Base-by-base conservation (phyloP, 1,284 basidiomycete genomes). In the Ceratobasidium sp. region DNA sequence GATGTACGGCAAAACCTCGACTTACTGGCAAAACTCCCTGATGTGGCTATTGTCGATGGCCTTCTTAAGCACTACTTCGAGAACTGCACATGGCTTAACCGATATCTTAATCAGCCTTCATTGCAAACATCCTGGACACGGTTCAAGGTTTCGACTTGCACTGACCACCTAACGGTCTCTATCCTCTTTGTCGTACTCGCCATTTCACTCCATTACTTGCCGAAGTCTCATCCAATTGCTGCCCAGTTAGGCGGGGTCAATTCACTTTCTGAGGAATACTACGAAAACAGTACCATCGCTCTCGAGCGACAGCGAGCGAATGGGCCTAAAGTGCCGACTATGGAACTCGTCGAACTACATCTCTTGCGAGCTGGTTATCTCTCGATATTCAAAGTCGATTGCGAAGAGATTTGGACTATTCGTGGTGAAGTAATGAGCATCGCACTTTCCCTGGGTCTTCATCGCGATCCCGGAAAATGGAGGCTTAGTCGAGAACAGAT, bases 11-110 rank as follows among this genome's bases (percentile, higher is more conserved):
- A 87, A 79, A 91, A 92, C 82, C 86, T 87, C 64, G 92, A 94
- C 82, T 86, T 94, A n/a, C 86, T 92, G 78, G 84, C 85, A 3
- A 83, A 88, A 77, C 87, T 94, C 1, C 93, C 93, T 1, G 84
- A 88, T 45, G 83, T 90, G 67, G 87, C 90, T 63, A 85, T 89
- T 68, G 90, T 93, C 80, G 93, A 94, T 81, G 88, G 87, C 37
- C 89, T 94, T 67, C 86, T 94, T 81, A 84, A 84, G 67, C 91
- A 90, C 83, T 94, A 94, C 83, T 94, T 94, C 80, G 90, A 92
- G 80, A 92, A 92, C 81, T 93, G 92, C 86, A 93, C 92, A 82
- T 94, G 92, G 93, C 89, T 94, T 74, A 92, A 93, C 82, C 88
- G 91, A 47, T 90, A 92, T 82, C 88, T 94, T 77, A 90, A 93